Evolutionary conservation across 2,329 filamentous ascomycete species (phyloP).

Genomic region (Aspergillus caelatus): DNA sequence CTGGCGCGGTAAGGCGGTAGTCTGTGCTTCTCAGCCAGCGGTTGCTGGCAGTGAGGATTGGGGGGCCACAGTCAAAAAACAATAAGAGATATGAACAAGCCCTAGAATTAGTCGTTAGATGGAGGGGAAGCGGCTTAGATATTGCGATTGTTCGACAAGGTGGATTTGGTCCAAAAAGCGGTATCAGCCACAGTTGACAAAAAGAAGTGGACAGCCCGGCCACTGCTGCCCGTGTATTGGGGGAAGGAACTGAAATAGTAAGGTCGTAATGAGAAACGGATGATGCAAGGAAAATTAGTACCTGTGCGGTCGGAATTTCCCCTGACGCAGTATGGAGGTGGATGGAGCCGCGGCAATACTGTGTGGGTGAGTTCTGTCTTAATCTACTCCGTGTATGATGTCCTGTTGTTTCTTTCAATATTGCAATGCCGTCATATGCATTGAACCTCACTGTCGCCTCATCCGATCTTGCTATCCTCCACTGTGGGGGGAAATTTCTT

Average conservation of each 20-base stretch:
- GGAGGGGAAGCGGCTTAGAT: not conserved
- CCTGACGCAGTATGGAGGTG: conserved; percentile 13
- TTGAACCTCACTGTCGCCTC: conserved; percentile 3
- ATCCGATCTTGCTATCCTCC: not conserved
- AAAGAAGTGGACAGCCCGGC: conserved; percentile 12
- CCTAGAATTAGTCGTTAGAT: conserved; percentile 1
- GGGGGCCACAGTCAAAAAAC: conserved; percentile 2
- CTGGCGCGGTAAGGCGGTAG: conserved; percentile 26
- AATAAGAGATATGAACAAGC: conserved; percentile 2
- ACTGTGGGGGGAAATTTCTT: not conserved
- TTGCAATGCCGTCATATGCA: conserved; percentile 9
- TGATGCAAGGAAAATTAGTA: conserved; percentile 21
- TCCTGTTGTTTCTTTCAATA: conserved; percentile 2
- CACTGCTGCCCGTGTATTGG: conserved; percentile 10
- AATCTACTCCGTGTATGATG: conserved; percentile 13
- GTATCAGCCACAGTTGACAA: conserved; percentile 22
- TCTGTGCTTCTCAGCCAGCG: conserved; percentile 21
- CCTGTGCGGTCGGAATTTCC: conserved; percentile 15
- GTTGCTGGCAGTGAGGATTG: conserved; percentile 21
- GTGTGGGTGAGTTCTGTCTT: conserved; percentile 4
- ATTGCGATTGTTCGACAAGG: not conserved
- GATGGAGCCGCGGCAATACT: conserved; percentile 13
- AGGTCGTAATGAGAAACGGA: conserved; percentile 7
- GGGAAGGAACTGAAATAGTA: not conserved
- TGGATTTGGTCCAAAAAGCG: conserved; percentile 11